These are phyloP conservation scores for Murraya paniculata DNA, from an alignment of 345 rosid species.

Conservation along the genomic window DNA sequence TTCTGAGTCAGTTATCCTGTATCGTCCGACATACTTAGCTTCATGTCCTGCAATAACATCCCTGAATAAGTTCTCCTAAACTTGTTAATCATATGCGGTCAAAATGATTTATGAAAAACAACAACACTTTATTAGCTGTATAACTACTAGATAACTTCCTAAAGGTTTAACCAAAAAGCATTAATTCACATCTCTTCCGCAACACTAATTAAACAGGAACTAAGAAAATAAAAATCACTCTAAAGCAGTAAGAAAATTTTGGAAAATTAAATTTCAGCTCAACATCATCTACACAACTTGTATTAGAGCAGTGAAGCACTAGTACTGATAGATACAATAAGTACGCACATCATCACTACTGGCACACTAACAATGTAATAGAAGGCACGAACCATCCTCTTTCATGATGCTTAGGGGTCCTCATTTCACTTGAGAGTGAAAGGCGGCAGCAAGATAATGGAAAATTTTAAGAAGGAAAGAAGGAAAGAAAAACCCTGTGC, in stretches of 20 bases:
- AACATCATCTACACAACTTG: neutral
- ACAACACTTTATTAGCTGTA: neutral
- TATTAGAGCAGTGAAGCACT: neutral
- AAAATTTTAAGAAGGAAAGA: neutral
- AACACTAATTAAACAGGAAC: neutral
- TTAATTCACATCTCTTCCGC: neutral
- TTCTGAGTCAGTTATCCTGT: slow-evolving; percentile 80
- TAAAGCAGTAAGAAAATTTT: neutral
- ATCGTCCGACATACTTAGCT: slow-evolving; percentile 66
- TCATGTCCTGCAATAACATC: slow-evolving; percentile 51
- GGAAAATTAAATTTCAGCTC: neutral
- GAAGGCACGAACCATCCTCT: neutral
- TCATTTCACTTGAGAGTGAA: neutral
- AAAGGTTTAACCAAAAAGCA: neutral
- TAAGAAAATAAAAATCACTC: neutral
- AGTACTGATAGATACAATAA: neutral
- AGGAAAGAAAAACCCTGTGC: neutral
- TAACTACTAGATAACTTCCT: neutral
- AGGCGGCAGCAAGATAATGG: neutral
- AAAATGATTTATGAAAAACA: neutral
- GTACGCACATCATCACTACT: neutral
- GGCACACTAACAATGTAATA: neutral
- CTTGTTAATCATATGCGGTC: neutral
- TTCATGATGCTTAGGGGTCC: neutral
- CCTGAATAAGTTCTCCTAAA: slow-evolving; percentile 6